phyloP scores from a whole-genome alignment of 495 filamentous ascomycete genomes.

The Hyphodiscus hymeniophilus region DNA sequence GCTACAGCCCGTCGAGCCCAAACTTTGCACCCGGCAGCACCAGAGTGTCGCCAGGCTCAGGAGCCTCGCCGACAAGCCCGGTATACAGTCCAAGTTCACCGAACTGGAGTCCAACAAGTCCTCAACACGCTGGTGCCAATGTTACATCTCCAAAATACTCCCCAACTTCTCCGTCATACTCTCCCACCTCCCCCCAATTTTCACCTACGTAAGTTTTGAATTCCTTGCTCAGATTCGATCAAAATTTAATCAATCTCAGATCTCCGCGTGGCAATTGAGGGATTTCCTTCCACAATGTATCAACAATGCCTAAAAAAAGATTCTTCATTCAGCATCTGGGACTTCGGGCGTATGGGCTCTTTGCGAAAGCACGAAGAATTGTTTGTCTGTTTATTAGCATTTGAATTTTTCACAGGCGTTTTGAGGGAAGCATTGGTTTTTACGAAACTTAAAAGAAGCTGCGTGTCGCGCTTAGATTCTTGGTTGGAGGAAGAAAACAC shows the following conservation, averaged over 20 bases:
- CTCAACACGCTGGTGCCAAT: conserved; percentile 38
- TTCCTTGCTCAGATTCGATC: background rate
- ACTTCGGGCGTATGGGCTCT: background rate
- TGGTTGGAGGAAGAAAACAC: background rate
- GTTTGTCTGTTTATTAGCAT: background rate
- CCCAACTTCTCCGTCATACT: conserved; percentile 19
- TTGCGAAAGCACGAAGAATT: background rate
- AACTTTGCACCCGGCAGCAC: conserved; percentile 47
- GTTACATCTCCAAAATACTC: conserved; percentile 39
- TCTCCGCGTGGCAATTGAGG: conserved; percentile 2
- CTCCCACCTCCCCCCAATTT: conserved; percentile 21
- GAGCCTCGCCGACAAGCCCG: conserved; percentile 30
- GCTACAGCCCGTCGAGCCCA: conserved; percentile 46
- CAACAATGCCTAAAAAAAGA: conserved; percentile 5
- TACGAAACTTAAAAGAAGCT: background rate
- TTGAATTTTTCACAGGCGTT: background rate
- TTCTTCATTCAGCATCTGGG: conserved; percentile 1
- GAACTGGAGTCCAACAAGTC: conserved; percentile 68
- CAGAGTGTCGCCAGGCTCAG: conserved; percentile 38
- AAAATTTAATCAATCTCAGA: background rate
- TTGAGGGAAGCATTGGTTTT: background rate
- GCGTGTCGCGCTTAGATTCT: background rate
- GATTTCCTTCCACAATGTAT: background rate
- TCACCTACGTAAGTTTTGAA: conserved; percentile 14
- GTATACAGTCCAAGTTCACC: conserved; percentile 40